Evolutionary conservation across 306 rosid genomes (phyloP), one percentile per base, ranked within the genome.

Genomic region (Castanea crenata): DNA sequence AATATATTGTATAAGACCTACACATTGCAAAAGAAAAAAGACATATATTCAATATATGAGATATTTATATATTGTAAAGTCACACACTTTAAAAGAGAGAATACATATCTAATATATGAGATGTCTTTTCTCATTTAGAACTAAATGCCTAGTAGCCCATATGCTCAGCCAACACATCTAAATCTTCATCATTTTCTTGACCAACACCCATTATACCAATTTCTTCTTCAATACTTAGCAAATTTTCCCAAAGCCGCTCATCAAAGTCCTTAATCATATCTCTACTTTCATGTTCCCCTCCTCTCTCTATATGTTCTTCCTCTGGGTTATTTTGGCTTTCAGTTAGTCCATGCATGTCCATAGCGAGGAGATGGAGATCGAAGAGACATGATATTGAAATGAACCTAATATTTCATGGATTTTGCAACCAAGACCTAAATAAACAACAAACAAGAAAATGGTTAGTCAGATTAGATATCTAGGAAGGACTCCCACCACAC

Each of bases 241-340:
- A 81, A 27, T 85, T 83, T 82, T 85, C 62, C 97, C 95, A 92
- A 76, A 88, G 84, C 19, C 81, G 76, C 8, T 83, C 84, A 55
- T 81, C 87, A 76, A 69, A 7, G 1, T 79, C 74, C 8, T 78
- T 49, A 49, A 12, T 81, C 80, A 69, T 82, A 55, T 69, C 79
- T 61, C 74, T 75, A 65, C 74, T 61, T 75, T 71, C 88, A 76
- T 69, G 18, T 62, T 79, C 79, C 58, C 64, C 63, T 29, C 38
- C 82, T 18, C 20, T 38, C 56, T 72, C 80, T 20, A 55, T 19
- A 18, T 72, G 71, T 58, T 74, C 75, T 64, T 74, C 67, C 25
- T 62, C 73, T 51, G 52, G 4, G 58, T 55, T 57, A 68, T 55
- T 58, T 19, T 76, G 83, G 32, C 69, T 78, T 55, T 58, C 76